A percentile compares a stretch with the other conserved stretches of the same genome.
Conservation (phyloP, 106 monocot species). For the Dioscorea zingiberensis region DNA sequence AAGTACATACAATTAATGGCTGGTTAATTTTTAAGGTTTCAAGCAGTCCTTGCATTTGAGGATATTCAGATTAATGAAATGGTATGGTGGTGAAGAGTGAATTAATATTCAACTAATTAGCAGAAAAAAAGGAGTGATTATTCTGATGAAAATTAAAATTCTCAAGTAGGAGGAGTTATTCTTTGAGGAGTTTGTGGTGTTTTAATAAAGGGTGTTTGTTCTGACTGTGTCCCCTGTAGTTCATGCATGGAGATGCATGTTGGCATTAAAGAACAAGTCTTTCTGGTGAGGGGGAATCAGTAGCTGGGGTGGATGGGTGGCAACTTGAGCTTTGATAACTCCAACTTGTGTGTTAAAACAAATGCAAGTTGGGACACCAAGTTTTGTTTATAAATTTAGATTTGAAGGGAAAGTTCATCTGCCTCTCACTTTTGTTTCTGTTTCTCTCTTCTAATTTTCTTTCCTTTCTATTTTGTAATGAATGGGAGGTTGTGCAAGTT, state of each 20-base stretch:
- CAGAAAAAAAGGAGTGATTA: no score
- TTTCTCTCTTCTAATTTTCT: background rate
- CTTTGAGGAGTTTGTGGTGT: background rate
- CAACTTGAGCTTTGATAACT: slow-evolving; percentile 3
- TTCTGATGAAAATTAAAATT: no score
- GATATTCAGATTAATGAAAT: no score
- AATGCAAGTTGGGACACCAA: slow-evolving; percentile 12
- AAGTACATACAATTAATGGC: no score
- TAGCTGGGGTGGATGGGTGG: background rate
- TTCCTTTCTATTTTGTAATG: background rate
- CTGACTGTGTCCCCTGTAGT: background rate
- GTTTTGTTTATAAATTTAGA: no score
- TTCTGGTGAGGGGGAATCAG: slow-evolving; percentile 5
- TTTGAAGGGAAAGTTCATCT: no score
- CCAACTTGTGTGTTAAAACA: slow-evolving; percentile 9
- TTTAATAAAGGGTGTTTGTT: background rate
- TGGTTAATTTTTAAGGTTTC: no score
- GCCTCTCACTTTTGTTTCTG: background rate
- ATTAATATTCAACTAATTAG: no score
- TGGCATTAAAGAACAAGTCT: background rate
- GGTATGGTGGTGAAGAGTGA: no score
- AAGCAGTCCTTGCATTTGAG: no score
- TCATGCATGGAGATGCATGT: slow-evolving; percentile 3
- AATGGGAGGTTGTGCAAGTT: slow-evolving; percentile 9
- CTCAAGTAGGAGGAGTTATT: no score